Evolutionary conservation across 441 rosid species (phyloP), one percentile per base, ranked within the genome.

Genomic region (Aquilaria agallochum): DNA sequence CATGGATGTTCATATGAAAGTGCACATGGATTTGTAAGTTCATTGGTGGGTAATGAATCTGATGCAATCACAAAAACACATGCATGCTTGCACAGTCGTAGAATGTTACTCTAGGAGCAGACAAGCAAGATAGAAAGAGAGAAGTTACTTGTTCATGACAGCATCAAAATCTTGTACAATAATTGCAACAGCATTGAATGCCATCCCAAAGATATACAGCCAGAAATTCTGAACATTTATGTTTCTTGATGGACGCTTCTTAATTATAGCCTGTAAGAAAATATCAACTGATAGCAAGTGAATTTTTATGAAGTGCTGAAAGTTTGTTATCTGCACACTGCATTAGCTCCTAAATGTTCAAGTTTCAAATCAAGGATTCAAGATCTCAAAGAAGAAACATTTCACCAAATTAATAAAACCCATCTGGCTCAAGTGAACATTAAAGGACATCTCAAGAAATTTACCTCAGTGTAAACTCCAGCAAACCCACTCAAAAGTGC

Each of bases 401-500:
- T 20, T 20, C 27, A 20, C 27, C 27, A 20, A 20, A 20, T 20
- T 20, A 47, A 47, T 47, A 47, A 13, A 47, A 47, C 9, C 50
- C 50, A 47, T 47, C 50, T 47, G n/a, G 32, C 27, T 20, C 27
- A 27, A 31, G 49, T 31, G 47, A 60, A 68, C n/a, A 2, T 51
- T 9, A 34, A 63, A 14, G 42, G 60, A 5, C 45, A 47, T 65
- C 55, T 55, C 71, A 15, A 70, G 34, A 64, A 53, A 45, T 68
- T 68, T 69, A 86, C 96, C 92, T 94, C 99, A 50, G 99, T 89
- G 76, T 94, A 87, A 55, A 89, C 99, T 76, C 99, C 97, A 1
- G 97, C 99, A 67, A 89, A 94, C 65, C 99, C 96, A 60, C 97
- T 91, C 66, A 94, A 74, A 63, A 94, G 96, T 51, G 99, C 99